Evolutionary conservation across 192 early-diverging fungal genomes (phyloP).

Genomic region (Dissophora globulifera): DNA sequence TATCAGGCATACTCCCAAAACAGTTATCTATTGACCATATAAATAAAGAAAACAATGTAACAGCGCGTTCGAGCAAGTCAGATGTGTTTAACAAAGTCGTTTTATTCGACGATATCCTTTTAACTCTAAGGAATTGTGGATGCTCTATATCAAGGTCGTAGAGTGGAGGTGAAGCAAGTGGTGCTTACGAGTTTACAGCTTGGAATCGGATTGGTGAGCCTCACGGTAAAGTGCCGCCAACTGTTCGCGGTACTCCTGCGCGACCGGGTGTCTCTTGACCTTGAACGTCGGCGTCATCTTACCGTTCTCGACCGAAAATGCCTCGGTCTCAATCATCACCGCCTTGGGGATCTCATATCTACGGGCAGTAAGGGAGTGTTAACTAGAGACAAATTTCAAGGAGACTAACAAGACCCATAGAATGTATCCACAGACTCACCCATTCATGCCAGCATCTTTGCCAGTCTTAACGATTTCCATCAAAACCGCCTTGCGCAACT

Average conservation of each 20-base stretch:
- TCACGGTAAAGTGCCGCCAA: constrained; percentile 25
- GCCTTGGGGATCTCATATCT: constrained; percentile 77
- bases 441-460: constrained; percentile 65
- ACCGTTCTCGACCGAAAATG: constrained; percentile 77
- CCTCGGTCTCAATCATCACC: constrained; percentile 68
- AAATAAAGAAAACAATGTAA: not conserved
- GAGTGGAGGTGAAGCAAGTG: too few relatives aligned
- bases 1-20: constrained; percentile 7
- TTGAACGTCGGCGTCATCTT: constrained; percentile 91
- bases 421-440: constrained; percentile 29
- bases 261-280: constrained; percentile 76
- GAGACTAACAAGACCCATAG: not conserved
- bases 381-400: not conserved
- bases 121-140: too few relatives aligned
- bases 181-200: constrained; percentile 12
- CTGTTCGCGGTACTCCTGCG: constrained; percentile 34
- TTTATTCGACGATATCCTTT: too few relatives aligned
- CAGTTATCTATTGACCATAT: not conserved
- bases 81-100: too few relatives aligned
- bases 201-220: constrained; percentile 15
- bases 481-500: constrained; percentile 61
- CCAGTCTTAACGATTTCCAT: constrained; percentile 64
- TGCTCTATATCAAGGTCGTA: too few relatives aligned
- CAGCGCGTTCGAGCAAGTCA: too few relatives aligned
- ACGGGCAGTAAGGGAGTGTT: not conserved